phyloP scores from a whole-genome alignment of 2,329 filamentous ascomycete genomes.

The Ceratocystiopsis brevicomis region DNA sequence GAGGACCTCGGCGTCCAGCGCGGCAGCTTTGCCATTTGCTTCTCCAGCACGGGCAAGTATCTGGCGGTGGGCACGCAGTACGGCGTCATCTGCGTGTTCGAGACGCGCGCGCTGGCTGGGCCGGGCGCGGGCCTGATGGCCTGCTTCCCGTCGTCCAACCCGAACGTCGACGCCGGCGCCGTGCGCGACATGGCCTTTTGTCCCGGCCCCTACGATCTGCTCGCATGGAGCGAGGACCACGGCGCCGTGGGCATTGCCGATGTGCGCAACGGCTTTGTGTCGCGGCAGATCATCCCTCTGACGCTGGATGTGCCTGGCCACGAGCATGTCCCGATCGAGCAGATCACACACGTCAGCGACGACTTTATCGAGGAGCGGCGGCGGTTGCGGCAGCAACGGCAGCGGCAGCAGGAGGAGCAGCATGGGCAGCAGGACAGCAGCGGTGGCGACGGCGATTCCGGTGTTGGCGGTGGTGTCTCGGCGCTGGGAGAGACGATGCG shows the following conservation, averaged over 20 bases:
- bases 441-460: no score
- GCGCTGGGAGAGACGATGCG: neutral
- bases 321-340: constrained; percentile 33
- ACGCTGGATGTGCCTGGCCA: constrained; percentile 32
- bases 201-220: constrained; percentile 70
- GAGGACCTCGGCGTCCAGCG: constrained; percentile 35
- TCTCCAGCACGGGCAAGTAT: constrained; percentile 51
- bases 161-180: constrained; percentile 52
- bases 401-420: constrained; percentile 11
- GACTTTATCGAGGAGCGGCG: constrained; percentile 24
- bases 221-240: constrained; percentile 87
- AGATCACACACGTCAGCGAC: neutral
- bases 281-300: constrained; percentile 50
- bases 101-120: constrained; percentile 30
- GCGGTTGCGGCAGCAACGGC: constrained; percentile 22
- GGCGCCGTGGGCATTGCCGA: constrained; percentile 58
- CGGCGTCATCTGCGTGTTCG: constrained; percentile 59
- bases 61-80: constrained; percentile 66
- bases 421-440: no score
- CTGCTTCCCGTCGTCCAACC: constrained; percentile 59
- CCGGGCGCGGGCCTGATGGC: constrained; percentile 45
- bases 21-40: constrained; percentile 62
- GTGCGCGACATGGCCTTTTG: constrained; percentile 85
- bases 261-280: constrained; percentile 44
- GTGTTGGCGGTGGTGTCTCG: no score